Evolutionary conservation across 2,329 filamentous ascomycete genomes (phyloP).

Genomic region (Botrytis cinerea): DNA sequence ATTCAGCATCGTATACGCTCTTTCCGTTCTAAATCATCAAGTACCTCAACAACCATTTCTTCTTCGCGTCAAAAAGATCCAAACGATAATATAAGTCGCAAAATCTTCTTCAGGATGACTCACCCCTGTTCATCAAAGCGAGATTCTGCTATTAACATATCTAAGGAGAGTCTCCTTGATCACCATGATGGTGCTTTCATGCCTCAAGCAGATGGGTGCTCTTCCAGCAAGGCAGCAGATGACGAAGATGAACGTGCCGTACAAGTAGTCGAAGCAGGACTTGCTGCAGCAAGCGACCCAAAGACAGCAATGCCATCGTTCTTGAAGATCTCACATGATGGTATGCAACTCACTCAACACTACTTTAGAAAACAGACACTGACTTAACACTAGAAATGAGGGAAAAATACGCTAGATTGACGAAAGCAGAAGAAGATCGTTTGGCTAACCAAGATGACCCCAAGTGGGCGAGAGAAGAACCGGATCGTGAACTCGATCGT

Average conservation of each 20-base stretch:
- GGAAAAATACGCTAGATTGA: slow-evolving; percentile 63
- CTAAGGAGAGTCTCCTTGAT: background rate
- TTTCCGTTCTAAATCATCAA: slow-evolving; percentile 33
- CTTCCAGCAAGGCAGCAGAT: slow-evolving; percentile 22
- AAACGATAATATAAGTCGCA: background rate
- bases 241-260: slow-evolving; percentile 15
- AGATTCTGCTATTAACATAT: background rate
- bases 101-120: slow-evolving; percentile 12
- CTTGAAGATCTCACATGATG: slow-evolving; percentile 50
- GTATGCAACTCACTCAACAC: slow-evolving; percentile 44
- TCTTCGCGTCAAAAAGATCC: slow-evolving; percentile 14
- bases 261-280: slow-evolving; percentile 8
- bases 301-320: slow-evolving; percentile 51
- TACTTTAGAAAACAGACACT: slow-evolving; percentile 15
- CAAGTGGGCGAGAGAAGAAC: slow-evolving; percentile 59
- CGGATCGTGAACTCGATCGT: slow-evolving; percentile 69
- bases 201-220: slow-evolving; percentile 24
- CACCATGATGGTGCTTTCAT: slow-evolving; percentile 20
- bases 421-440: slow-evolving; percentile 52
- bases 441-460: slow-evolving; percentile 41
- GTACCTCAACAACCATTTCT: background rate
- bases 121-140: slow-evolving; percentile 6
- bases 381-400: slow-evolving; percentile 52
- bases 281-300: slow-evolving; percentile 14
- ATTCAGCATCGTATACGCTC: slow-evolving; percentile 40